Percentiles rank a stretch among this genome's conserved stretches.
Evolutionary conservation across 139 green algal species (phyloP).

Genomic region (Tetradesmus lagerheimii): DNA sequence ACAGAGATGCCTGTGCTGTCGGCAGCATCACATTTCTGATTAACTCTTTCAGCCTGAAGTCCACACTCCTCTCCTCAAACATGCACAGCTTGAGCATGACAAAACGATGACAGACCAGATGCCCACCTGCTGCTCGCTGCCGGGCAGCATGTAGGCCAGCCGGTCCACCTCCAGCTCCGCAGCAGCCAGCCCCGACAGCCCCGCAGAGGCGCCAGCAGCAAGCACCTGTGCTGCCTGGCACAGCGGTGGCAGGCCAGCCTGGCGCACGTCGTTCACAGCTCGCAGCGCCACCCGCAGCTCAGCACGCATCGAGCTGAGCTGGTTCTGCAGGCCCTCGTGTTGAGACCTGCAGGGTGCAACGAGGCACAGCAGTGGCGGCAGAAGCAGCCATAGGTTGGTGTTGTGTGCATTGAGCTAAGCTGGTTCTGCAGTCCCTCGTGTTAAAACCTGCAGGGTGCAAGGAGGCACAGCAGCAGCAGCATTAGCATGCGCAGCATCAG

Average conservation of each 20-base stretch:
- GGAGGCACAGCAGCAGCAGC: background rate
- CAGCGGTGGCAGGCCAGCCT: background rate
- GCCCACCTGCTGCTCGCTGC: background rate
- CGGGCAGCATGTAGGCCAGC: background rate
- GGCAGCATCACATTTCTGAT: too few species aligned
- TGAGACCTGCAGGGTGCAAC: background rate
- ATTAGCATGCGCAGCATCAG: too few species aligned
- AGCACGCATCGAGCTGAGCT: background rate
- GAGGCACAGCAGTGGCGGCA: background rate
- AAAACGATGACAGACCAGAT: too few species aligned
- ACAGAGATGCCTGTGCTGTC: too few species aligned
- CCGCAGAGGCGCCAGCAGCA: background rate
- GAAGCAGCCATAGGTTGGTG: too few species aligned
- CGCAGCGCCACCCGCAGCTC: background rate
- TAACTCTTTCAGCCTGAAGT: too few species aligned
- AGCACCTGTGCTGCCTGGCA: background rate
- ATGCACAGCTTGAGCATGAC: too few species aligned
- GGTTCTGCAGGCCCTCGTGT: background rate
- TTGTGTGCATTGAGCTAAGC: background rate
- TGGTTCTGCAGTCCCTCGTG: background rate
- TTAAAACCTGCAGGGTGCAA: background rate
- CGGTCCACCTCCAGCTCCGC: background rate
- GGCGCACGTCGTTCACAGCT: background rate
- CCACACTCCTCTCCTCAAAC: too few species aligned
- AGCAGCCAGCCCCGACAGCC: conserved; percentile 2